Conservation (phyloP, 345 rosid genomes). For the Odontarrhena argentea region DNA sequence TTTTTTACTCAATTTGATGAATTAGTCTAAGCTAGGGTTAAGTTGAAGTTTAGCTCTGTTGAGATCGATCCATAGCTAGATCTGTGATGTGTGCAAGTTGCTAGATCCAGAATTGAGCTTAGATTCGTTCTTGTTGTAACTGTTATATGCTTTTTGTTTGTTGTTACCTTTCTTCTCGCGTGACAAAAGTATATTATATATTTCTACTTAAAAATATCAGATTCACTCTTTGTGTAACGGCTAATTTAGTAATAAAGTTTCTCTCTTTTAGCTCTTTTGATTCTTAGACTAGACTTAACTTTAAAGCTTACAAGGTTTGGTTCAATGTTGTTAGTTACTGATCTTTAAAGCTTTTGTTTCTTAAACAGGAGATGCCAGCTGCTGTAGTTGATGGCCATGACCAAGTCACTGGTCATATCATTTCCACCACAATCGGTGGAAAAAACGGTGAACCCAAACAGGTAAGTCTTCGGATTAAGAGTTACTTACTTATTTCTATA, state of each 20-base stretch:
- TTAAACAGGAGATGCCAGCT: constrained; percentile 68
- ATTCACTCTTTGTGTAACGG: constrained; percentile 34
- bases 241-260: constrained; percentile 29
- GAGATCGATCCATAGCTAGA: neutral
- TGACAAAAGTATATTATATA: constrained; percentile 16
- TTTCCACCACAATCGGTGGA: constrained; percentile 88
- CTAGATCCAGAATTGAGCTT: constrained; percentile 30
- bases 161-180: constrained; percentile 20
- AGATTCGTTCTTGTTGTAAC: constrained; percentile 10
- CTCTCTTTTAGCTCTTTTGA: constrained; percentile 19
- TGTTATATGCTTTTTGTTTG: neutral
- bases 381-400: constrained; percentile 70
- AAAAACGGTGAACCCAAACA: constrained; percentile 92
- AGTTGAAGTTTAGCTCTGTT: constrained; percentile 13
- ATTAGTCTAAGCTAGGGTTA: neutral
- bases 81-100: constrained; percentile 17
- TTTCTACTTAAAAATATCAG: neutral
- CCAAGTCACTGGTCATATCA: constrained; percentile 85
- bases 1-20: neutral
- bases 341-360: constrained; percentile 20
- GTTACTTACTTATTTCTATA: neutral
- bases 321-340: constrained; percentile 1
- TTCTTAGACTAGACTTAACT: constrained; percentile 25
- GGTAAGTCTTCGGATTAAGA: constrained; percentile 38
- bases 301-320: neutral